These are phyloP conservation scores for Saccharomyces hybrid DNA, from an alignment of 1,139 yeast genomes.

Conservation along the genomic window DNA sequence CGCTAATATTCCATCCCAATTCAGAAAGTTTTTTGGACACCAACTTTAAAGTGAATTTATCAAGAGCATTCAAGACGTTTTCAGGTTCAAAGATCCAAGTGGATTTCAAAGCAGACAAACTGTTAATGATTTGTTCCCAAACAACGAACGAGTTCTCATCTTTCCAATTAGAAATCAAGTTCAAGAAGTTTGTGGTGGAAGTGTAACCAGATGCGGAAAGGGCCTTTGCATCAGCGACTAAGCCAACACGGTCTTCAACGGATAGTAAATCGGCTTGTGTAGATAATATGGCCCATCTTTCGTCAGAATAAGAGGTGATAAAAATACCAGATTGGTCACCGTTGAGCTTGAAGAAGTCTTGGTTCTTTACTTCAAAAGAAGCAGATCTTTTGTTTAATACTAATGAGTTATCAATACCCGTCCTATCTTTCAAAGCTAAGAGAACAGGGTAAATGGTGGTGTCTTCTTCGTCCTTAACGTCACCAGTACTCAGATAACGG, in stretches of 20 bases:
- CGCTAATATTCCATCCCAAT: constrained; percentile 63
- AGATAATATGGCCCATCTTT: constrained; percentile 69
- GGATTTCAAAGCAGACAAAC: constrained; percentile 47
- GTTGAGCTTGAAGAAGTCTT: constrained; percentile 60
- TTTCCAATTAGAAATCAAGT: constrained; percentile 61
- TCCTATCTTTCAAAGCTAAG: constrained; percentile 59
- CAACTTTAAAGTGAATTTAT: constrained; percentile 51
- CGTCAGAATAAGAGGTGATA: constrained; percentile 69
- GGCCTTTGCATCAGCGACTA: constrained; percentile 75
- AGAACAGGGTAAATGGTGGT: constrained; percentile 69
- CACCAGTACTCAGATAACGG: constrained; percentile 70
- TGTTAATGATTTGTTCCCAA: constrained; percentile 62
- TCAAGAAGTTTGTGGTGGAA: constrained; percentile 56
- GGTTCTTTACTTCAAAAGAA: constrained; percentile 38
- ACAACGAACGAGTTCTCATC: constrained; percentile 64
- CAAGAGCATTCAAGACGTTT: constrained; percentile 47
- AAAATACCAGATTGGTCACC: constrained; percentile 79
- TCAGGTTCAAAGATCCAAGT: constrained; percentile 69
- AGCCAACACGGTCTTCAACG: constrained; percentile 78
- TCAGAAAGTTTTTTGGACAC: constrained; percentile 50
- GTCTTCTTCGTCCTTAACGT: constrained; percentile 62
- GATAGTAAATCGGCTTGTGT: constrained; percentile 66
- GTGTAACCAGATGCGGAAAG: constrained; percentile 68
- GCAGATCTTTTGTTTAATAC: constrained; percentile 49
- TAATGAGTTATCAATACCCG: constrained; percentile 55